Conservation (phyloP, 495 filamentous ascomycete genomes). For the Annulohypoxylon maeteangense region DNA sequence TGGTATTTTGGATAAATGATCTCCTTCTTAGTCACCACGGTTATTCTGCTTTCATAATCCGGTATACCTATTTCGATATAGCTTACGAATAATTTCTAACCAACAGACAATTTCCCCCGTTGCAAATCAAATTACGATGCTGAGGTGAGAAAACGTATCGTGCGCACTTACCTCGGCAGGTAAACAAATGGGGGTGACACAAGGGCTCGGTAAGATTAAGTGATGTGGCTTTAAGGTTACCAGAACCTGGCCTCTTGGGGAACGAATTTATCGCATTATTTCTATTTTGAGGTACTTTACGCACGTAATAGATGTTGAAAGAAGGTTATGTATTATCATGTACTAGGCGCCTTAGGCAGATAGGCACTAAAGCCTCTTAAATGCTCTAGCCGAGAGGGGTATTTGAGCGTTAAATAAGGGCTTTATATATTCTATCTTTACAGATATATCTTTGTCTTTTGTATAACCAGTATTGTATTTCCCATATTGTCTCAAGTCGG, state of each 20-base stretch:
- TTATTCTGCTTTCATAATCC: neutral
- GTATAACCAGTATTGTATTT: too few species aligned
- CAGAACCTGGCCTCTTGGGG: neutral
- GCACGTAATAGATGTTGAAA: too few species aligned
- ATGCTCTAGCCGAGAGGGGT: too few species aligned
- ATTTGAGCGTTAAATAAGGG: too few species aligned
- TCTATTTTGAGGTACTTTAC: too few species aligned
- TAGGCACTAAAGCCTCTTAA: too few species aligned
- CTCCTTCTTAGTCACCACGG: neutral
- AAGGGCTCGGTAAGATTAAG: neutral
- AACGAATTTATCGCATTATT: neutral
- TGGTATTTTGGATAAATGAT: neutral
- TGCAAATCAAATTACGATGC: neutral
- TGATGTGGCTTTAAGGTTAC: neutral
- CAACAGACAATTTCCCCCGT: neutral
- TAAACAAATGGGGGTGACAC: neutral
- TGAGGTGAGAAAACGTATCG: neutral
- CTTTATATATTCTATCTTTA: too few species aligned
- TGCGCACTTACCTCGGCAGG: neutral
- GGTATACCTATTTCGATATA: neutral
- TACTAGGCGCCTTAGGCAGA: too few species aligned
- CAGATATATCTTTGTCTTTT: too few species aligned
- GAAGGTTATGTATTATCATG: too few species aligned
- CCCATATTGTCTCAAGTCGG: too few species aligned
- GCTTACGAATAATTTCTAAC: neutral